phyloP scores from a whole-genome alignment of 441 rosid genomes.

The Bruguiera hainesii region DNA sequence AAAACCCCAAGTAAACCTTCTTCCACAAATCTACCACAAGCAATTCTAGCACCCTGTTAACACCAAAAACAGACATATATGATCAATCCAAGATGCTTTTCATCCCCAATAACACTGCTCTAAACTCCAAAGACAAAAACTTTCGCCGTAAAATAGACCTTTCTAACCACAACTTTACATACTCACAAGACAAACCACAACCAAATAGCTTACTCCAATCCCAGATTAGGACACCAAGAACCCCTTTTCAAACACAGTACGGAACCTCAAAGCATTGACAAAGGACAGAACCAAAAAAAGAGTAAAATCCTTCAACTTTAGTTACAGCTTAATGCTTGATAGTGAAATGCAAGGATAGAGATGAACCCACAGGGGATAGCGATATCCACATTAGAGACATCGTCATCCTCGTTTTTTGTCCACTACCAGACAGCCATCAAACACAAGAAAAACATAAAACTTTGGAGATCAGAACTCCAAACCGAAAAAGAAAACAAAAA shows the following conservation, averaged over 20 bases:
- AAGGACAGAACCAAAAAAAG: conserved; percentile 1
- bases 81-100: conserved; percentile 18
- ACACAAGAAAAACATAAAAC: conserved; percentile 52
- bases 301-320: conserved; percentile 17
- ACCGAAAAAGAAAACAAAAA: conserved; percentile 14
- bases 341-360: conserved; percentile 25
- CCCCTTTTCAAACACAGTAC: neutral
- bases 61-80: neutral
- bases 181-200: too few relatives aligned
- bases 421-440: conserved; percentile 46
- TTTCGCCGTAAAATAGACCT: neutral
- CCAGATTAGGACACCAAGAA: neutral
- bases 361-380: conserved; percentile 41
- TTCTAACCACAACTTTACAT: neutral
- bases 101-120: neutral
- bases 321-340: conserved; percentile 18
- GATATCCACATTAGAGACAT: conserved; percentile 32
- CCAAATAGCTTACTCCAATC: too few relatives aligned
- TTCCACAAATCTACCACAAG: neutral
- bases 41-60: too few relatives aligned
- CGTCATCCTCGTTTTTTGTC: conserved; percentile 35
- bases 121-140: neutral
- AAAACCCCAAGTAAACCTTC: conserved; percentile 21
- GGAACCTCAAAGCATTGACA: conserved; percentile 4
- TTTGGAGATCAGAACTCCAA: conserved; percentile 59